These are phyloP conservation scores for Hypoxylon lienhwacheense DNA, from an alignment of 495 filamentous ascomycete species.

Conservation along the genomic window DNA sequence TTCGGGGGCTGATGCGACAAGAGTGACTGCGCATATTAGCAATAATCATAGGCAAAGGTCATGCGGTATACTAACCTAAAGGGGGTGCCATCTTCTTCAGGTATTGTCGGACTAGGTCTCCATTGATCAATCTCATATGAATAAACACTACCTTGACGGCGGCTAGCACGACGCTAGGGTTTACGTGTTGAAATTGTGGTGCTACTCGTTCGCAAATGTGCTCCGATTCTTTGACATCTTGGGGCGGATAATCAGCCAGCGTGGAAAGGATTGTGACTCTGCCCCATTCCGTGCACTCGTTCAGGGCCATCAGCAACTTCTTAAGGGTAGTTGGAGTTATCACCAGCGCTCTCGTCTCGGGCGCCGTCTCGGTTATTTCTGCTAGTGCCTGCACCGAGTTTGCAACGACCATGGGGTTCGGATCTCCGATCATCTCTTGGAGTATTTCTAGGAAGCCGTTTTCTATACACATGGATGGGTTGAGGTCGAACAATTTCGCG, in stretches of 20 bases:
- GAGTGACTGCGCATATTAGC: constrained; percentile 67
- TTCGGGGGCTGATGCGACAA: constrained; percentile 93
- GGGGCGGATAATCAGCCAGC: constrained; percentile 81
- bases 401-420: constrained; percentile 98
- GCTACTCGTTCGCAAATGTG: constrained; percentile 97
- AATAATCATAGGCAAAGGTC: background rate
- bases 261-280: constrained; percentile 90
- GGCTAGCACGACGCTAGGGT: constrained; percentile 92
- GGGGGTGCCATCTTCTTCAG: constrained; percentile 98
- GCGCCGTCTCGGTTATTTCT: constrained; percentile 87
- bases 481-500: constrained; percentile 95
- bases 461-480: constrained; percentile 87
- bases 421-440: constrained; percentile 94
- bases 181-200: constrained; percentile 98
- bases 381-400: constrained; percentile 92
- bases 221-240: constrained; percentile 92
- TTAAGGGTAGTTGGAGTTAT: constrained; percentile 82
- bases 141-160: constrained; percentile 98
- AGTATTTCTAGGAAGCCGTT: constrained; percentile 96
- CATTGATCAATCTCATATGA: constrained; percentile 84
- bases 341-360: constrained; percentile 83
- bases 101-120: constrained; percentile 78
- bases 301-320: constrained; percentile 94
- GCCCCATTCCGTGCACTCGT: constrained; percentile 99
- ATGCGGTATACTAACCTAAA: constrained; percentile 60